Base-by-base conservation (phyloP, 768 basidiomycete genomes). In the Pleurotus eryngii region DNA sequence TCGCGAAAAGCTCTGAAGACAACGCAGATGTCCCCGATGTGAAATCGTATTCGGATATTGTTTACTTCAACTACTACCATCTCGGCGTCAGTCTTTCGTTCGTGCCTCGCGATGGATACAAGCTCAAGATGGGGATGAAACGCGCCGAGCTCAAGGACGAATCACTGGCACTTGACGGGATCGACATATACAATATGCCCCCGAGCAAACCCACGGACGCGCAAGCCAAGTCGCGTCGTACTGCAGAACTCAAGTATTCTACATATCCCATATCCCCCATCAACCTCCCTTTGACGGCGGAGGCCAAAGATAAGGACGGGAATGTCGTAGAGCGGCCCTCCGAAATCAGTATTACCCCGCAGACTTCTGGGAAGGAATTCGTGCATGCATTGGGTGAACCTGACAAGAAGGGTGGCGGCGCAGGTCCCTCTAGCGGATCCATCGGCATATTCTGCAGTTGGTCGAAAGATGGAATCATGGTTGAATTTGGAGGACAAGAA, bases 381-480 rank as follows among this genome's bases (percentile, higher is more conserved):
- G 89, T 97, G 7, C 64, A 70, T 24, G 68, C 70, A 46, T 68
- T 97, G 46, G 94, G 94, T 8, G 95, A 98, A 70, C 95, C 95
- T 5, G 83, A 83, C 65, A 79, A 91, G 59, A 98, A 97, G 68
- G 95, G 95, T 5, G 94, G 95, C 18, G 95, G 95, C 1, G 76
- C 84, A 7, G 92, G 92, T 0, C 91, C 92, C 11, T 88, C 87
- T 18, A 83, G 85, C 2, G 90, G 90, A 39, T 92, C 89, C 30
- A 90, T 96, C 62, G 87, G 87, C 26, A 92, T 96, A 62, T 97
- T 93, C 92, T 90, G 93, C 61, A 93, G 97, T 70, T 97, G 94
- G 95, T 78, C 84, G 24, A 80, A 75, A 63, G 81, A 87, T 59
- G 92, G 91, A 2, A 67, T 94, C 37, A 91, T 94, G 90, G 81